Conservation (phyloP, 78 protist species). For the Speleostelium caveatum region DNA sequence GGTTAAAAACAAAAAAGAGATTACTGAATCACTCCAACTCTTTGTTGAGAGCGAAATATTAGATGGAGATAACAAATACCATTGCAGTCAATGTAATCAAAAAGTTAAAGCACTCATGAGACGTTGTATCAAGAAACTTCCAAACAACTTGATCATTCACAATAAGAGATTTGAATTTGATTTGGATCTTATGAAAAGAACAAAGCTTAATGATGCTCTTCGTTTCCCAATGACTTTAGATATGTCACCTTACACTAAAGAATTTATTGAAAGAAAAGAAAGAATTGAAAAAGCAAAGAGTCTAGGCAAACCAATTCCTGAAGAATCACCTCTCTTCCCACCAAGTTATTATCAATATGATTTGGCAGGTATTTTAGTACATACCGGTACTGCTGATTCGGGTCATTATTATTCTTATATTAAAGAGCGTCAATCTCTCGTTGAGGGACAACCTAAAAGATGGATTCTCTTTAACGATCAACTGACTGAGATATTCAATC, state of each 20-base stretch:
- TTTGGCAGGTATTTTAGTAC: slow-evolving; percentile 89
- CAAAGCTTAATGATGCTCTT: slow-evolving; percentile 80
- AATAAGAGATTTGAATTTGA: slow-evolving; percentile 92
- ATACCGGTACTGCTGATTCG: slow-evolving; percentile 83
- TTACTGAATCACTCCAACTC: slow-evolving; percentile 63
- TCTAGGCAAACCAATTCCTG: slow-evolving; percentile 27
- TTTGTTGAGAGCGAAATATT: slow-evolving; percentile 87
- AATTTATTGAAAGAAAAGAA: slow-evolving; percentile 74
- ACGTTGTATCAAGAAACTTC: slow-evolving; percentile 81
- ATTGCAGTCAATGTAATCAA: slow-evolving; percentile 78
- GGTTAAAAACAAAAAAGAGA: slow-evolving; percentile 77
- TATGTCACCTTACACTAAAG: slow-evolving; percentile 83
- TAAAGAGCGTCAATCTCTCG: slow-evolving; percentile 60
- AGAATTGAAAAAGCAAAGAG: slow-evolving; percentile 36
- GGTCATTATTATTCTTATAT: slow-evolving; percentile 91
- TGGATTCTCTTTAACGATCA: slow-evolving; percentile 87
- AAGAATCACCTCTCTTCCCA: slow-evolving; percentile 6
- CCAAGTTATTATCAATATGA: slow-evolving; percentile 73
- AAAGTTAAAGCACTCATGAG: slow-evolving; percentile 83
- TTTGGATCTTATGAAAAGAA: slow-evolving; percentile 81
- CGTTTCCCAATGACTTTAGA: slow-evolving; percentile 81
- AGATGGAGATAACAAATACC: slow-evolving; percentile 94
- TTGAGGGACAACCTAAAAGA: slow-evolving; percentile 38
- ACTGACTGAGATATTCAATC: slow-evolving; percentile 75
- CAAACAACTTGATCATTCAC: slow-evolving; percentile 86